These are phyloP conservation scores for Candida glucosophila DNA, from an alignment of 1,139 yeast genomes.

Conservation along the genomic window DNA sequence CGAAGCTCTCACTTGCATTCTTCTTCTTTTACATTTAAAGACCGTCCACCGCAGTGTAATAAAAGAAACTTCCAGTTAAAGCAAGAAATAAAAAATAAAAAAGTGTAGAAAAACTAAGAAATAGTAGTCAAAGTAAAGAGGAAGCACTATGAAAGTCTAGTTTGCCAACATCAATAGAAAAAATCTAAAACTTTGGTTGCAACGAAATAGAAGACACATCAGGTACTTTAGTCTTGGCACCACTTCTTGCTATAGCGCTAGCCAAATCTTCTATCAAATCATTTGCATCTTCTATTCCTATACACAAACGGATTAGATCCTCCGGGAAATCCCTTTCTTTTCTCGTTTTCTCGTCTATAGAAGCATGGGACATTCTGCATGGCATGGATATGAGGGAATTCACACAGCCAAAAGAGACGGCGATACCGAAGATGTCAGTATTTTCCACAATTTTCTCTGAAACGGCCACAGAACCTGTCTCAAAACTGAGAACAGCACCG, in stretches of 20 bases:
- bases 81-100: background rate
- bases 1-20: too few species aligned
- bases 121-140: background rate
- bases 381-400: constrained; percentile 89
- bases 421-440: constrained; percentile 74
- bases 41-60: too few species aligned
- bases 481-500: constrained; percentile 85
- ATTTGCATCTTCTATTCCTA: constrained; percentile 70
- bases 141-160: background rate
- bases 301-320: constrained; percentile 79
- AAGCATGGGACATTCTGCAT: constrained; percentile 94
- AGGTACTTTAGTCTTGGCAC: too few species aligned
- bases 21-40: too few species aligned
- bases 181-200: constrained; percentile 28
- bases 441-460: constrained; percentile 70
- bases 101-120: background rate
- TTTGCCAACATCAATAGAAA: background rate
- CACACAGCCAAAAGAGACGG: constrained; percentile 92
- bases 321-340: constrained; percentile 87
- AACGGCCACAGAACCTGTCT: constrained; percentile 65
- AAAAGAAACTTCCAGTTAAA: background rate
- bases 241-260: constrained; percentile 59
- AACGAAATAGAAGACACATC: too few species aligned
- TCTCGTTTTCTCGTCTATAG: constrained; percentile 80
- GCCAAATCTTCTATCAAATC: constrained; percentile 68